These are phyloP conservation scores for Reticulascus tulasneorum DNA, from an alignment of 2,329 filamentous ascomycete genomes.

Conservation along the genomic window DNA sequence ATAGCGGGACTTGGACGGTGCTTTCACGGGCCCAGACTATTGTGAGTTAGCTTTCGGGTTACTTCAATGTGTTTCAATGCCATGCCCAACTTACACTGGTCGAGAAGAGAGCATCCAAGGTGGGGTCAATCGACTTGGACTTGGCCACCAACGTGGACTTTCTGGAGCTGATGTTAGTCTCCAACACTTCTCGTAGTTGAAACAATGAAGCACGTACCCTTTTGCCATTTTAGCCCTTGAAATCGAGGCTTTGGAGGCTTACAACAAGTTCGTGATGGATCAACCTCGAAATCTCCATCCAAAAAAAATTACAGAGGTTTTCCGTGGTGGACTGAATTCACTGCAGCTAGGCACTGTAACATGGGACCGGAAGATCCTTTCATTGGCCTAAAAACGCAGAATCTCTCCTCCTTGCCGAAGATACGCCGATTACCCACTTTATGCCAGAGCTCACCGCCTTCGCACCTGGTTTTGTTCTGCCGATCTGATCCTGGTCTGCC, in stretches of 20 bases:
- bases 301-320: no score
- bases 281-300: no score
- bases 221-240: conserved; percentile 17
- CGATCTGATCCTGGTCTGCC: conserved; percentile 15
- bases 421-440: conserved; percentile 12
- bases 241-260: no score
- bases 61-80: no score
- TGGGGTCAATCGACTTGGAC: conserved; percentile 61
- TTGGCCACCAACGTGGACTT: conserved; percentile 33
- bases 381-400: conserved; percentile 11
- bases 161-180: neutral
- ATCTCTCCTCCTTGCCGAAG: conserved; percentile 13
- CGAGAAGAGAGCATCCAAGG: conserved; percentile 66
- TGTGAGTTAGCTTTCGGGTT: conserved; percentile 19
- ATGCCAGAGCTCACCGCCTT: conserved; percentile 15
- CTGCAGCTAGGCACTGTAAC: no score
- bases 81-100: conserved; percentile 68
- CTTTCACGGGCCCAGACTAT: conserved; percentile 49
- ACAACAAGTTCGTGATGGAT: no score
- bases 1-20: conserved; percentile 42
- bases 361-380: conserved; percentile 10
- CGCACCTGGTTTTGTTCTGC: conserved; percentile 14
- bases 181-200: neutral
- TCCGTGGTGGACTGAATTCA: no score
- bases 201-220: conserved; percentile 8